Conservation (phyloP, 306 rosid species). For the Datisca glomerata region DNA sequence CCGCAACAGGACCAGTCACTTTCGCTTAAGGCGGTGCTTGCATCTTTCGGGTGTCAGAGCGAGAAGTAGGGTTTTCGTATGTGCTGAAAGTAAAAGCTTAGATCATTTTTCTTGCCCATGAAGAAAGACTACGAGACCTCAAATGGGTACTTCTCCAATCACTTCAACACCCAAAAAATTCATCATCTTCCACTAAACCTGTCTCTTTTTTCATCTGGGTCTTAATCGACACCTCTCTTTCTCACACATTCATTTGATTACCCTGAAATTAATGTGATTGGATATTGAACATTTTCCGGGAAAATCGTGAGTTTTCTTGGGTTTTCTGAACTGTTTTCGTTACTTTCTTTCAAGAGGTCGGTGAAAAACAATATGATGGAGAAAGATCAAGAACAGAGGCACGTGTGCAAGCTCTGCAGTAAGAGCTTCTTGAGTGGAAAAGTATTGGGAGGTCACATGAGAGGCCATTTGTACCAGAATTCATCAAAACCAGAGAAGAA, state of each 20-base stretch:
- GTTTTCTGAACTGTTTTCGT: constrained; percentile 17
- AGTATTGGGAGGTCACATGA: constrained; percentile 45
- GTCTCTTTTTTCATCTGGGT: not conserved
- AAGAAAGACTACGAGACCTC: not conserved
- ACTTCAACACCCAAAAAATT: not conserved
- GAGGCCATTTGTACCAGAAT: constrained; percentile 23
- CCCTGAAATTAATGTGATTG: constrained; percentile 8
- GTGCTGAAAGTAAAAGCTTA: too few relatives aligned
- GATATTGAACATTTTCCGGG: constrained; percentile 10
- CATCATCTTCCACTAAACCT: not conserved
- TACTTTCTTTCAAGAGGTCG: not conserved
- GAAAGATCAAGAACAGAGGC: constrained; percentile 21
- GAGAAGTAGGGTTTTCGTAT: too few relatives aligned
- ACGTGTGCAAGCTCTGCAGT: constrained; percentile 30
- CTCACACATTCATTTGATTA: constrained; percentile 8
- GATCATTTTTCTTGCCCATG: not conserved
- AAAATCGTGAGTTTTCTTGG: constrained; percentile 3
- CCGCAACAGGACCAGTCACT: not conserved
- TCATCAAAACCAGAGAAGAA: constrained; percentile 8
- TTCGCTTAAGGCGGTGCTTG: not conserved
- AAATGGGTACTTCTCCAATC: not conserved
- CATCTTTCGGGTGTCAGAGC: not conserved
- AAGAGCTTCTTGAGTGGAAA: constrained; percentile 29
- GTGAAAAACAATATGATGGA: constrained; percentile 16
- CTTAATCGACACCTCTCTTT: constrained; percentile 13